A percentile compares a stretch with the other conserved stretches of the same genome.
Evolutionary conservation across 192 early-diverging fungal species (phyloP).

Genomic region (Backusella psychrophila): DNA sequence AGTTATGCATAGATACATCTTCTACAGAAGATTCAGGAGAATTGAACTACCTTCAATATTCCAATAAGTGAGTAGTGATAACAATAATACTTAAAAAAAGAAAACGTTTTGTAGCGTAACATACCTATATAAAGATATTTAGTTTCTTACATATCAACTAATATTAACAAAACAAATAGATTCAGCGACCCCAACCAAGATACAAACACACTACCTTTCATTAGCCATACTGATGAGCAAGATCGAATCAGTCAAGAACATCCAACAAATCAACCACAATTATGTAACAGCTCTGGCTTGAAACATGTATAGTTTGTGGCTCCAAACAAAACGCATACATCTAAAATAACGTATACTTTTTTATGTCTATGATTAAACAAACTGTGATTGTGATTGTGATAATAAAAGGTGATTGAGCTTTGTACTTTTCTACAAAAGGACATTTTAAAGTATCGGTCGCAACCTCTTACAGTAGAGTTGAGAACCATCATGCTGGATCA

Average conservation of each 20-base stretch:
- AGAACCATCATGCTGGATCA: background rate
- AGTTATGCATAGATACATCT: background rate
- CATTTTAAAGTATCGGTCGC: background rate
- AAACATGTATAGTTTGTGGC: conserved; percentile 5
- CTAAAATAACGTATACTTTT: background rate
- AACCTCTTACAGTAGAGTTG: background rate
- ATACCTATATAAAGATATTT: background rate
- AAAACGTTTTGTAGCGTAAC: background rate
- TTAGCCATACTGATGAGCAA: background rate
- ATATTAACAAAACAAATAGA: background rate
- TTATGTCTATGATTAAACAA: background rate
- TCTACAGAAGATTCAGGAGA: background rate
- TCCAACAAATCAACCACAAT: background rate
- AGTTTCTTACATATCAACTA: background rate
- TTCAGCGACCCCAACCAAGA: background rate
- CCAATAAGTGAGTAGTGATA: background rate
- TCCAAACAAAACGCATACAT: background rate
- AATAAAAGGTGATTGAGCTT: background rate
- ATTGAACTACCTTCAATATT: background rate
- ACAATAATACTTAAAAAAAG: background rate
- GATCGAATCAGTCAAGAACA: background rate
- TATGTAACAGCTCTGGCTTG: background rate
- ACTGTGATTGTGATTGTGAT: background rate
- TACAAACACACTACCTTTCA: background rate
- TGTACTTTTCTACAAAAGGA: background rate